Evolutionary conservation across 768 basidiomycete species (phyloP).

Genomic region (Lanmaoa rubissima): DNA sequence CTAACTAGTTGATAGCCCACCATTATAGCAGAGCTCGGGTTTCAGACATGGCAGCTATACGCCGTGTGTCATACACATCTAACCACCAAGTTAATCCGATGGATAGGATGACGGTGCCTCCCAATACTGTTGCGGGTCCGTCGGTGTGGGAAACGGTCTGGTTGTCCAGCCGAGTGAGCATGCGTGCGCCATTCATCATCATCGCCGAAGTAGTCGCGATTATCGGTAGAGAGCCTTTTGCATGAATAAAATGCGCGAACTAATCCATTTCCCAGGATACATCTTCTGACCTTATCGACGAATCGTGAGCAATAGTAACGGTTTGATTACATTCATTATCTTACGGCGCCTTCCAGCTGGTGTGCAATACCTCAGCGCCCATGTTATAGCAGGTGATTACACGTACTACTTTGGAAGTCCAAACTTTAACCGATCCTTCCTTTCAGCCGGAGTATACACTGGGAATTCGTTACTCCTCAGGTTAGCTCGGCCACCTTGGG

Average conservation of each 20-base stretch:
- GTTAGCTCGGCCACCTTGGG: conserved; percentile 25
- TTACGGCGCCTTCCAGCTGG: conserved; percentile 35
- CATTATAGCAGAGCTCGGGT: conserved; percentile 58
- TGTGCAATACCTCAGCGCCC: conserved; percentile 56
- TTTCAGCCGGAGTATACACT: conserved; percentile 50
- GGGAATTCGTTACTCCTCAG: conserved; percentile 57
- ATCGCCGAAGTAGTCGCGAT: conserved; percentile 47
- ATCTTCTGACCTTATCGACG: conserved; percentile 49
- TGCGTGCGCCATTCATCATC: conserved; percentile 54
- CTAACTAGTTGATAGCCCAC: conserved; percentile 43
- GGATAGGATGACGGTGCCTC: conserved; percentile 56
- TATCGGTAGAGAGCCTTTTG: conserved; percentile 36
- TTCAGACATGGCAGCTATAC: conserved; percentile 56
- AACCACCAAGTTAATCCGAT: not conserved
- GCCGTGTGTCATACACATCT: conserved; percentile 10
- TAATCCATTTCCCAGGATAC: conserved; percentile 42
- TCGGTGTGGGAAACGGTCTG: conserved; percentile 52
- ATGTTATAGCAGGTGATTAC: conserved; percentile 41
- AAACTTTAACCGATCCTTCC: not conserved
- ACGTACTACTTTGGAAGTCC: not conserved
- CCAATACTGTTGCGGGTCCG: conserved; percentile 49
- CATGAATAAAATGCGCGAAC: not conserved
- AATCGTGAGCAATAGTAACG: conserved; percentile 35
- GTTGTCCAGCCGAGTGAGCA: conserved; percentile 45
- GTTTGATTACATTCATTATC: not conserved